These are phyloP conservation scores for Alternaria alternata DNA, from an alignment of 2,329 filamentous ascomycete species.

Conservation along the genomic window DNA sequence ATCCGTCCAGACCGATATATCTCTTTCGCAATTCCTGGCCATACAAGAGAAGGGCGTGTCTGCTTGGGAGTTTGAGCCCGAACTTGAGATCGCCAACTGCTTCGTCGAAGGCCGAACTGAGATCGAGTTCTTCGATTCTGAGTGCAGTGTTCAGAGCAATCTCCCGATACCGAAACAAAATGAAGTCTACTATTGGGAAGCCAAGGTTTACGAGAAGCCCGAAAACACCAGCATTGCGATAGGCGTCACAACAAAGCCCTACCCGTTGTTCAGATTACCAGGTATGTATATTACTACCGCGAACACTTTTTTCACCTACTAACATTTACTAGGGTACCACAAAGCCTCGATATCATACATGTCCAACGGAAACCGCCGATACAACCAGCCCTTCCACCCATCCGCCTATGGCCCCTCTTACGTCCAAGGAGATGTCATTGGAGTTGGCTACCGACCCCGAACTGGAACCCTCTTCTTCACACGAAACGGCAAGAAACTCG, in stretches of 20 bases:
- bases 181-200: constrained; percentile 99
- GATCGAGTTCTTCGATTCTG: constrained; percentile 98
- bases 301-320: constrained; percentile 16
- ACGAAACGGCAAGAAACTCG: constrained; percentile 94
- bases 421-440: constrained; percentile 94
- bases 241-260: constrained; percentile 95
- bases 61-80: constrained; percentile 99
- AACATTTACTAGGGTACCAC: constrained; percentile 73
- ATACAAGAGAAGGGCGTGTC: constrained; percentile 99
- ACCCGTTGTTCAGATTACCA: constrained; percentile 91
- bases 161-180: constrained; percentile 97
- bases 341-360: constrained; percentile 92
- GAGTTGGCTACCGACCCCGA: constrained; percentile 91
- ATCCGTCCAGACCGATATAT: constrained; percentile 95
- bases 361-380: constrained; percentile 84
- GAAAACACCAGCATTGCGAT: constrained; percentile 87
- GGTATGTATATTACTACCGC: constrained; percentile 64
- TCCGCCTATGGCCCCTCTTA: constrained; percentile 83
- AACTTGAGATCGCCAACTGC: constrained; percentile 97
- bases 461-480: constrained; percentile 98
- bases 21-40: constrained; percentile 93
- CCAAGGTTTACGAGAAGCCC: constrained; percentile 97
- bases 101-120: constrained; percentile 97
- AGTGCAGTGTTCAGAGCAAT: constrained; percentile 97
- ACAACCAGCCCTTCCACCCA: constrained; percentile 88